Evolutionary conservation across 495 filamentous ascomycete species (phyloP).

Genomic region (Letharia columbiana): DNA sequence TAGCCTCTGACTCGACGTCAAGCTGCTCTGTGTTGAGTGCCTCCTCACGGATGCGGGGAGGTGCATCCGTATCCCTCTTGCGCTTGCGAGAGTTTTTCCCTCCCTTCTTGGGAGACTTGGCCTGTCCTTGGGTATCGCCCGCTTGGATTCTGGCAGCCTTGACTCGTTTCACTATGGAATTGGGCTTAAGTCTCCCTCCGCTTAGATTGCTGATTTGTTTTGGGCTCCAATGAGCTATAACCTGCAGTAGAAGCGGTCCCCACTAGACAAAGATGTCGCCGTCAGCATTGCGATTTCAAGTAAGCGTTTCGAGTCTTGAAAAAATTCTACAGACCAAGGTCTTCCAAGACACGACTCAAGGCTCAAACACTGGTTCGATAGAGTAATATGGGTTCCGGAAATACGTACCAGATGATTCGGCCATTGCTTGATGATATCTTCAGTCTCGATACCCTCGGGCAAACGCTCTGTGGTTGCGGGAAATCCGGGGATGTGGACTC

Average conservation of each 20-base stretch:
- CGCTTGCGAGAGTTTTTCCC: not conserved
- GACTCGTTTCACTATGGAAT: conserved; percentile 15
- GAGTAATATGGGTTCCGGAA: not conserved
- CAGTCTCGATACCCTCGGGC: conserved; percentile 13
- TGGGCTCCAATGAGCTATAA: conserved; percentile 8
- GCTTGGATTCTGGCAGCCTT: conserved; percentile 1
- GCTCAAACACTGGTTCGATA: not conserved
- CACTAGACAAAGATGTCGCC: not conserved
- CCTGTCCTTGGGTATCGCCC: not conserved
- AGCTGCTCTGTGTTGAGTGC: not conserved
- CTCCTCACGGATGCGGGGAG: not conserved
- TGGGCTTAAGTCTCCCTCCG: not conserved
- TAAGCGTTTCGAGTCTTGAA: not conserved
- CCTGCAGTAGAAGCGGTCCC: conserved; percentile 11
- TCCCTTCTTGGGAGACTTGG: not conserved
- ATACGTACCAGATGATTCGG: conserved; percentile 10
- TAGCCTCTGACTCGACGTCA: not conserved
- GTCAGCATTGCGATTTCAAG: not conserved
- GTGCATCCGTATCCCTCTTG: not conserved
- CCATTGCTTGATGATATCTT: conserved; percentile 14
- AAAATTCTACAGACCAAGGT: not conserved
- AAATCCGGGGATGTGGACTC: conserved; percentile 8
- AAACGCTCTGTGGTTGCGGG: conserved; percentile 38
- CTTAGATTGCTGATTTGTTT: conserved; percentile 2
- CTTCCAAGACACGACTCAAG: not conserved